Conservation (phyloP, 257 asterid genomes). For the Ilex asprella region DNA sequence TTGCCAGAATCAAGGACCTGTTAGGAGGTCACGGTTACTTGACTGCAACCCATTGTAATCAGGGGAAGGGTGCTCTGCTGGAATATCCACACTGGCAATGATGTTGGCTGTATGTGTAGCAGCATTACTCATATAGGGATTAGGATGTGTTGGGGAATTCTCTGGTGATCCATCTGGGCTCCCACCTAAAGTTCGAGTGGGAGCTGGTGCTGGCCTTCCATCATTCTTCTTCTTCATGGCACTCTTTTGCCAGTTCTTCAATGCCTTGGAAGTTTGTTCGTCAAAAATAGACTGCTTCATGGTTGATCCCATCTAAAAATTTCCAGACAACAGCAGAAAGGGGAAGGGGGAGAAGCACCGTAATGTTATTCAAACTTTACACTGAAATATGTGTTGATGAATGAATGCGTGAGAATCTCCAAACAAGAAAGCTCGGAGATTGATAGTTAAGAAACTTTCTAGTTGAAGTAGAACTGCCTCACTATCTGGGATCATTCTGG, state of each 20-base stretch:
- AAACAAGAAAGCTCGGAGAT: not conserved
- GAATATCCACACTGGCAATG: constrained; percentile 38
- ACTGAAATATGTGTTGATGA: not conserved
- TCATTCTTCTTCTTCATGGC: constrained; percentile 41
- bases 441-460: too few species aligned
- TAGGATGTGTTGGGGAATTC: constrained; percentile 15
- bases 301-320: constrained; percentile 78
- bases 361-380: not conserved
- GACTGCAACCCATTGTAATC: constrained; percentile 5
- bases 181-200: constrained; percentile 40
- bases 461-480: too few species aligned
- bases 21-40: constrained; percentile 20
- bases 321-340: not conserved
- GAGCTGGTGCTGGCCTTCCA: not conserved
- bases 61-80: not conserved
- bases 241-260: constrained; percentile 76
- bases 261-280: constrained; percentile 86
- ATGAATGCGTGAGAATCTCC: not conserved
- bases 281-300: constrained; percentile 87
- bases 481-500: too few species aligned
- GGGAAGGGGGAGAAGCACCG: not conserved
- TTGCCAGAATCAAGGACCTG: constrained; percentile 20
- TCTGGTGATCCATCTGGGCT: constrained; percentile 36
- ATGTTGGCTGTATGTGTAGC: constrained; percentile 26
- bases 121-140: constrained; percentile 6